Percentiles rank a stretch among this genome's conserved stretches.
Conservation (phyloP, 2,329 filamentous ascomycete genomes). For the Seiridium unicorne region DNA sequence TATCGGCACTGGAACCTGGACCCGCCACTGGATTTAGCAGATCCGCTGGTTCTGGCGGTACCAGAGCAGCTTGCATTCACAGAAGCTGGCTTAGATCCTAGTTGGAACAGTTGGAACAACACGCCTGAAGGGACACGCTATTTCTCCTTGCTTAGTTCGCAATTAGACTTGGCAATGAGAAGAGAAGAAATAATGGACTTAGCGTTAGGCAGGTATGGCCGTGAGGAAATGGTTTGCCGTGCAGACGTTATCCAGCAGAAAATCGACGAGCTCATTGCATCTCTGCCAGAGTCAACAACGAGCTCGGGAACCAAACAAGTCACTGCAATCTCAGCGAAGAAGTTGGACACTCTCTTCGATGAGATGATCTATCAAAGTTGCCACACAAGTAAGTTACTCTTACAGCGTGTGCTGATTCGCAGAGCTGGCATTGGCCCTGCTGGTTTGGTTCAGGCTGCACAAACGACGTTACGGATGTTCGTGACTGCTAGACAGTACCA, state of each 20-base stretch:
- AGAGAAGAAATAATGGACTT: slow-evolving; percentile 34
- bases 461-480: slow-evolving; percentile 27
- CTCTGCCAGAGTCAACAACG: slow-evolving; percentile 20
- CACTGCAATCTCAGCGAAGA: background rate
- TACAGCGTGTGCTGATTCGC: slow-evolving; percentile 31
- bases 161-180: slow-evolving; percentile 19
- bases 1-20: slow-evolving; percentile 29
- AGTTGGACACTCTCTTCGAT: background rate
- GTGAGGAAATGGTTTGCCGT: slow-evolving; percentile 26
- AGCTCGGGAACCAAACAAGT: background rate
- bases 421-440: slow-evolving; percentile 29
- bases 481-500: slow-evolving; percentile 27
- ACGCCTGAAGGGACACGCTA: slow-evolving; percentile 18
- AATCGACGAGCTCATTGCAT: slow-evolving; percentile 20
- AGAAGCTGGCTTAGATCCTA: slow-evolving; percentile 21
- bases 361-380: background rate
- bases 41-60: slow-evolving; percentile 20
- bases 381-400: slow-evolving; percentile 22
- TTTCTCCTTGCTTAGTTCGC: slow-evolving; percentile 22
- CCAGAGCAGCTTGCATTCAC: slow-evolving; percentile 23
- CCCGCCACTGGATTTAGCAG: slow-evolving; percentile 25
- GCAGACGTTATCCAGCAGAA: slow-evolving; percentile 20
- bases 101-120: slow-evolving; percentile 28
- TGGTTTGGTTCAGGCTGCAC: slow-evolving; percentile 26
- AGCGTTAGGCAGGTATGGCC: slow-evolving; percentile 26